These are phyloP conservation scores for Curvularia verruculosa DNA, from an alignment of 2,329 filamentous ascomycete species.

Conservation along the genomic window DNA sequence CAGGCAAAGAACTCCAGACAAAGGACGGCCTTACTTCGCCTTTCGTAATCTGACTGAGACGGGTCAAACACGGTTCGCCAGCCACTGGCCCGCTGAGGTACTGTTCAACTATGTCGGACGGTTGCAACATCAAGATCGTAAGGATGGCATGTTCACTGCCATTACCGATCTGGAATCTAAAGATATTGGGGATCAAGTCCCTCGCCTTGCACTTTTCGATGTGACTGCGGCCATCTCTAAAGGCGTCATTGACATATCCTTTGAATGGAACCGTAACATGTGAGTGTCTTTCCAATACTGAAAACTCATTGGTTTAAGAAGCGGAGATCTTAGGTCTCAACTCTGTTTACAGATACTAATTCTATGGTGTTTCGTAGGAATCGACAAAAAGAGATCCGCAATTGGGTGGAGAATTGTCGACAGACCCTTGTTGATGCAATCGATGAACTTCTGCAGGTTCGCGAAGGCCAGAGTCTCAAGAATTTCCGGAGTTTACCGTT, in stretches of 20 bases:
- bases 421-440: constrained; percentile 40
- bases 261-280: constrained; percentile 41
- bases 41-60: constrained; percentile 33
- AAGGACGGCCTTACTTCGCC: constrained; percentile 44
- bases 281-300: neutral
- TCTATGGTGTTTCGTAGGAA: constrained; percentile 7
- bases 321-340: accelerated
- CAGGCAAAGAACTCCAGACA: constrained; percentile 38
- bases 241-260: constrained; percentile 41
- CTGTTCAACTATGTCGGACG: constrained; percentile 44
- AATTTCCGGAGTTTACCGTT: constrained; percentile 42
- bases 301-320: too few species aligned
- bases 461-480: constrained; percentile 34
- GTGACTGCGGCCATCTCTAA: constrained; percentile 39
- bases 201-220: constrained; percentile 42
- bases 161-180: constrained; percentile 28
- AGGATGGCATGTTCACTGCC: constrained; percentile 35
- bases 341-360: neutral
- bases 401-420: constrained; percentile 39
- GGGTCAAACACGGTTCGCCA: constrained; percentile 34
- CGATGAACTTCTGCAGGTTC: constrained; percentile 36
- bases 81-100: constrained; percentile 44
- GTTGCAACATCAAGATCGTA: constrained; percentile 39
- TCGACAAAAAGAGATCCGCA: constrained; percentile 34
- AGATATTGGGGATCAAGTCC: constrained; percentile 36